Evolutionary conservation across 306 rosid genomes (phyloP), one percentile per base, ranked within the genome.

Genomic region (Luffa acutangula): DNA sequence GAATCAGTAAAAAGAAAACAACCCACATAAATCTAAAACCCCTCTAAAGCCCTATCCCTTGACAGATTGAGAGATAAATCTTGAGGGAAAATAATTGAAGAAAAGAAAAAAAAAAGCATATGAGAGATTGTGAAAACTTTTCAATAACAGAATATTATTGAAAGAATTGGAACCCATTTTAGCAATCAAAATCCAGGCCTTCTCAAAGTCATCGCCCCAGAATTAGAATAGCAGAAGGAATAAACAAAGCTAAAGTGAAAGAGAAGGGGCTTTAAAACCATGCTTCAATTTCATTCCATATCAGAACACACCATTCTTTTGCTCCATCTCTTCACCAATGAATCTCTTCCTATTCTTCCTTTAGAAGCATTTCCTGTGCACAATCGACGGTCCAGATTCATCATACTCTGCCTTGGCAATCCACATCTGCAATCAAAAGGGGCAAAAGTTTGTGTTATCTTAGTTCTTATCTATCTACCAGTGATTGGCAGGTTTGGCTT

Each of bases 291-390:
- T 37, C 72, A 34, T 73, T 74, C 78, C 81, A 80, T 87, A 70
- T 84, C 78, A 77, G 25, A 46, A 72, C 59, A 43, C 21, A 37
- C 73, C 71, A 64, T 45, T 25, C 31, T 71, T 46, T 48, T 72
- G 58, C 77, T 72, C 56, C 25, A 54, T 62, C 83, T 72, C 78
- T 77, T 83, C 82, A 79, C 84, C 66, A 82, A 71, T 25, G 20
- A 46, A 71, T 46, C 41, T 46, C 41, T 79, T 78, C 85, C 89
- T 84, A 79, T 70, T 81, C 79, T 79, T 80, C 84, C 80, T 62
- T 81, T 91, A 95, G 90, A 94, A 94, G 97, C 98, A 95, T 83
- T 95, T 95, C 93, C 98, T 87, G 78, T 95, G 97, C 78, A 95
- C 98, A 78, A 95, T 95, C 49, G 98, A 95, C 70, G 98, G 98